Evolutionary conservation across 495 filamentous ascomycete genomes (phyloP), one percentile per base, ranked within the genome.

Genomic region (Penicillium waksmanii): DNA sequence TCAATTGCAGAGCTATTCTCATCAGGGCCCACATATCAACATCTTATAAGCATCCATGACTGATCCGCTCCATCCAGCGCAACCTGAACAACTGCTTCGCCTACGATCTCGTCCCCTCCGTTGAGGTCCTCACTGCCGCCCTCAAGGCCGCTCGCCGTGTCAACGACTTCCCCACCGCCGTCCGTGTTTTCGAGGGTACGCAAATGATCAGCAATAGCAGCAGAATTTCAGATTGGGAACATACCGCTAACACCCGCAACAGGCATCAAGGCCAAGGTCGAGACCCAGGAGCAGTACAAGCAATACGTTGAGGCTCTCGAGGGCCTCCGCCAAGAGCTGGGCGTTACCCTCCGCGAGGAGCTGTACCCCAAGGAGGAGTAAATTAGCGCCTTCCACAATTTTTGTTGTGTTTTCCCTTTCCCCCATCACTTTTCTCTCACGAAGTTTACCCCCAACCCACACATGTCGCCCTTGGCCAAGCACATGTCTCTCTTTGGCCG

Each of bases 71-170:
- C 10, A 38, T 56, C 60, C 68, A 98, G 93, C 93, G 95, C 73
- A 99, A 99, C 80, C 85, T 99, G 66, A 99, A 99, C 88, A 99
- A 99, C 81, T 93, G 90, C 76, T 99, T 99, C 80, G 95, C 95
- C 75, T 99, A 99, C 88, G 95, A 99, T 85, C 87, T 99, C 70
- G 95, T 99, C 62, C 95, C 95, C 66, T 93, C 94, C 53, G 86
- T 94, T 53, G 87, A 91, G 66, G 96, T 99, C 72, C 87, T 97
- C 77, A 84, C 85, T 66, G 93, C 95, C 65, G 95, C 95, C 55
- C 84, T 99, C 55, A 88, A 84, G 74, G 95, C 95, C 61, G 95
- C 95, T 52, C 83, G 95, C 71, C 85, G 95, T 74, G 96, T 99
- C 72, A 96, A 99, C 80, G 95, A 99, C 83, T 98, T 88, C 84